Evolutionary conservation across 108 stramenopile species (phyloP), one percentile per base, ranked within the genome.

Genomic region (Parietichytrium sp.): DNA sequence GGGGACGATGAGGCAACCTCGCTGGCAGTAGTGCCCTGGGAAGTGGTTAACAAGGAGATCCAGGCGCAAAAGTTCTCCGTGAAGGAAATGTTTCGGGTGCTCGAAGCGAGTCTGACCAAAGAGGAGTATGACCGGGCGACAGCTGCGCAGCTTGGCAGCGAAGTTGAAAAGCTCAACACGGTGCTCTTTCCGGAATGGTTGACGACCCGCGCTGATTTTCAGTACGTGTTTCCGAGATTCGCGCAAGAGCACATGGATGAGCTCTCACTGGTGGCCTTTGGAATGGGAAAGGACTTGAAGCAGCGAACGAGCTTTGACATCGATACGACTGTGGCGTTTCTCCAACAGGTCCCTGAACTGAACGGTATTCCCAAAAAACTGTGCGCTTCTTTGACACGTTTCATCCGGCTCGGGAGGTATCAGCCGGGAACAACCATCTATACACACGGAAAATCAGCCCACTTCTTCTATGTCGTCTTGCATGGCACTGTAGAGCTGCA

Each of bases 201-300:
- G 20, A n/a, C 61, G 15, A 33, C 38, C 13, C 61, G 61, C 8
- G 15, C 36, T 23, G 61, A 72, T 42, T 72, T 72, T 27, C 61
- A 72, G 20, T 72, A 42, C 42, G 61, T 72, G 15, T 72, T 72
- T 25, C 61, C 61, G 12, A 33, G 61, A 12, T 72, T 23, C 25
- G 36, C 61, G 6, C 45, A 33, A 38, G 20, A 72, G 1, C 61
- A 33, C 10, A 72, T 72, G 1, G 61, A 72, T 33, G 12, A 10
- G 13, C 38, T 45, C 20, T 33, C 36, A 45, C 42, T 72, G 6
- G 61, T 72, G 6, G 15, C 45, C 6, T 72, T 72, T 25, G 61
- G 61, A 6, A 72, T 72, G 61, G 61, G 45, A n/a, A 72, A 72
- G 45, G 61, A 72, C 10, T 33, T 72, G 38, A 72, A 72, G 42